Conservation (phyloP, 257 asterid species). For the Rhazya stricta region DNA sequence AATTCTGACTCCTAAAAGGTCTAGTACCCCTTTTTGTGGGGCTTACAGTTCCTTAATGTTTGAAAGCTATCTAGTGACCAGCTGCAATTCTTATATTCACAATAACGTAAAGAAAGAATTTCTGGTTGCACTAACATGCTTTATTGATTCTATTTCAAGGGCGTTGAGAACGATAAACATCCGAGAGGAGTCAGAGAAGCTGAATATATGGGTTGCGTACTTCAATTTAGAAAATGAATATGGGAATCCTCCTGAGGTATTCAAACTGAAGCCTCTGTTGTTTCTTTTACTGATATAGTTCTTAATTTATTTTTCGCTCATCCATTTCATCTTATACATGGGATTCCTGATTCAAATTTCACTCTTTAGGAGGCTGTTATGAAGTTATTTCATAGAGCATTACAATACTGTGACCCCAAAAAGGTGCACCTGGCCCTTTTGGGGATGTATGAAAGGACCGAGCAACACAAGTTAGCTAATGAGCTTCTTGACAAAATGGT, state of each 20-base stretch:
- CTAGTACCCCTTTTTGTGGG: neutral
- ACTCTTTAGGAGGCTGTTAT: constrained; percentile 64
- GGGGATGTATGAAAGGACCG: constrained; percentile 76
- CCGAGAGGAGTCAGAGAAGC: constrained; percentile 89
- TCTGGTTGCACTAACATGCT: neutral
- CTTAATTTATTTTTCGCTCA: neutral
- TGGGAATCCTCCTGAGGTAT: constrained; percentile 94
- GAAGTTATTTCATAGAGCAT: constrained; percentile 72
- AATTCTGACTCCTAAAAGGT: neutral
- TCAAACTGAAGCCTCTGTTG: neutral
- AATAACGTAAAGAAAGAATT: neutral
- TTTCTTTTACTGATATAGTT: neutral
- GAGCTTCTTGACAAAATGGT: constrained; percentile 78
- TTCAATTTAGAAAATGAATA: constrained; percentile 86
- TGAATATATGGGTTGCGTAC: constrained; percentile 87
- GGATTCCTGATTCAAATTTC: constrained; percentile 4
- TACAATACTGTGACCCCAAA: constrained; percentile 85
- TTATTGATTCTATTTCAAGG: constrained; percentile 33
- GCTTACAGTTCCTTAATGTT: neutral
- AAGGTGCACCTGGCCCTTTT: constrained; percentile 73
- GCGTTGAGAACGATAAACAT: constrained; percentile 83
- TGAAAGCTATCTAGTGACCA: neutral
- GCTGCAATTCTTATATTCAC: neutral
- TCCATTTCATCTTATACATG: neutral
- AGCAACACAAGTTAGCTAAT: constrained; percentile 57